Evolutionary conservation across 768 basidiomycete species (phyloP).

Genomic region (Mycena indigotica): DNA sequence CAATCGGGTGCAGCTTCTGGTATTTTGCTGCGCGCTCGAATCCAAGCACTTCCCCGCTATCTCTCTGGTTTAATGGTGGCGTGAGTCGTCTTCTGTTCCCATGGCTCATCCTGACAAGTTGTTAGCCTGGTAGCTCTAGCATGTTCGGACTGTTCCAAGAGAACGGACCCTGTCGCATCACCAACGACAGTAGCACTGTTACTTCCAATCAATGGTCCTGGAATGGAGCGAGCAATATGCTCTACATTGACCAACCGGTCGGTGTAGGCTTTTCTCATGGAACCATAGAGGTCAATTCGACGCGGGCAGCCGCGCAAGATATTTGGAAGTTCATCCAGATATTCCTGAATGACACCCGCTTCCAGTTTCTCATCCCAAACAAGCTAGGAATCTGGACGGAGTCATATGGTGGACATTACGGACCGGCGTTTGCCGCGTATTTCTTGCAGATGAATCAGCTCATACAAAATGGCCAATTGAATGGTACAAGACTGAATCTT

Average conservation of each 20-base stretch:
- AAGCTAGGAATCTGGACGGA: slow-evolving; percentile 67
- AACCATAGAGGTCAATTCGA: slow-evolving; percentile 48
- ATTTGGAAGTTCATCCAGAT: slow-evolving; percentile 68
- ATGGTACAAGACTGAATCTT: slow-evolving; percentile 55
- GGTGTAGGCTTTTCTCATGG: slow-evolving; percentile 68
- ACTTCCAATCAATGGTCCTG: slow-evolving; percentile 57
- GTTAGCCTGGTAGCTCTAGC: slow-evolving; percentile 55
- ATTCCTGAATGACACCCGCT: slow-evolving; percentile 57
- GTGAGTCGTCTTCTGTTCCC: slow-evolving; percentile 33
- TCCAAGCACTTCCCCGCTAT: slow-evolving; percentile 59
- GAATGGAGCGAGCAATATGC: slow-evolving; percentile 57
- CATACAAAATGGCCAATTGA: slow-evolving; percentile 47
- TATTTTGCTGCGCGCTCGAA: slow-evolving; percentile 68
- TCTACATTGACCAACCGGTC: slow-evolving; percentile 66
- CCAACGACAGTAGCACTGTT: slow-evolving; percentile 52
- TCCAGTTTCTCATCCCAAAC: slow-evolving; percentile 45
- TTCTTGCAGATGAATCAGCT: slow-evolving; percentile 62
- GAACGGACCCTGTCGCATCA: slow-evolving; percentile 71
- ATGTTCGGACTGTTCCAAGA: slow-evolving; percentile 75
- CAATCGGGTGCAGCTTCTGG: slow-evolving; percentile 70
- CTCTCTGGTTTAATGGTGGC: slow-evolving; percentile 70
- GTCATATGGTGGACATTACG: slow-evolving; percentile 74
- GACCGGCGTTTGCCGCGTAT: slow-evolving; percentile 65
- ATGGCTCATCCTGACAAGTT: not conserved
- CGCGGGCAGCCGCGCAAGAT: slow-evolving; percentile 55